A percentile compares a stretch with the other conserved stretches of the same genome.
Conservation (phyloP, 352 stramenopile genomes). For the Aphanomyces cochlioides region DNA sequence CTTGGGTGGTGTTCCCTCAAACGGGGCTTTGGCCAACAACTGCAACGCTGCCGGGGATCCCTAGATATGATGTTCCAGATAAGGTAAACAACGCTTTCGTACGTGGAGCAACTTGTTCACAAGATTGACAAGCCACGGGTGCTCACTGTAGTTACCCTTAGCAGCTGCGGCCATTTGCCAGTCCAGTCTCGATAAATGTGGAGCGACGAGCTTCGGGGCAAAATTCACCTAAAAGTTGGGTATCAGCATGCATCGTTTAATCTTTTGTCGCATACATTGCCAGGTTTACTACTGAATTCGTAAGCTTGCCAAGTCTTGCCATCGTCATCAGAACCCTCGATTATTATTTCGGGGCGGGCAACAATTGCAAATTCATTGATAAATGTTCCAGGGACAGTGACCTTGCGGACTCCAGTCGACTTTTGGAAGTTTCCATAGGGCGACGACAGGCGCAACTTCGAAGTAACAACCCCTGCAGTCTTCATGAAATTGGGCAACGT, state of each 20-base stretch:
- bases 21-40: constrained; percentile 52
- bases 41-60: constrained; percentile 55
- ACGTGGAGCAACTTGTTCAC: constrained; percentile 73
- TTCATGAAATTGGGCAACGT: constrained; percentile 7
- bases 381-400: constrained; percentile 33
- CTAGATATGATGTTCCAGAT: not conserved
- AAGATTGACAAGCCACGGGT: constrained; percentile 86
- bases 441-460: constrained; percentile 43
- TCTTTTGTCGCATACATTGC: constrained; percentile 34
- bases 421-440: constrained; percentile 85
- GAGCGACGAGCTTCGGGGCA: constrained; percentile 39
- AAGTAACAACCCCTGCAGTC: constrained; percentile 6
- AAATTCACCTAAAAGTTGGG: constrained; percentile 23
- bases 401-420: constrained; percentile 85
- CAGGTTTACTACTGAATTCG: constrained; percentile 87
- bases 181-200: constrained; percentile 76
- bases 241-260: constrained; percentile 36
- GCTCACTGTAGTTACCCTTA: constrained; percentile 66
- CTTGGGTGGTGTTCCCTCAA: constrained; percentile 41
- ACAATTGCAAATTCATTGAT: constrained; percentile 46
- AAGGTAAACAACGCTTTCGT: not conserved
- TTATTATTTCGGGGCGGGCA: constrained; percentile 83
- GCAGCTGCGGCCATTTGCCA: constrained; percentile 94
- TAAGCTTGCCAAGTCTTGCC: constrained; percentile 63
- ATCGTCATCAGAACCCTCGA: constrained; percentile 64